A percentile compares a stretch with the other conserved stretches of the same genome.
phyloP scores from a whole-genome alignment of 2,329 filamentous ascomycete species.

The Curvularia sp. region DNA sequence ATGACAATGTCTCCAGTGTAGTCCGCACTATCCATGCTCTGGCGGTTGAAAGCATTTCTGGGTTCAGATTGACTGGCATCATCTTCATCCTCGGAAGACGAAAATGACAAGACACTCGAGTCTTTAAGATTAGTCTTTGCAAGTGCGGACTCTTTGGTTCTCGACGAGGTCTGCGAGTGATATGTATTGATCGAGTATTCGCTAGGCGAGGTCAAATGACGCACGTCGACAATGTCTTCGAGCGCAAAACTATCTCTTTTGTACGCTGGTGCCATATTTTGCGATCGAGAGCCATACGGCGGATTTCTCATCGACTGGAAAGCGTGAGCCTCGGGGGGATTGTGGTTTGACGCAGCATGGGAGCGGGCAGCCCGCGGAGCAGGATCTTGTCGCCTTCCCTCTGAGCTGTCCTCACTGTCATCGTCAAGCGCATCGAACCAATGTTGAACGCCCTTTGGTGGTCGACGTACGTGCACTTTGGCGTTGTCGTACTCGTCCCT shows the following conservation, averaged over 20 bases:
- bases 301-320: conserved; percentile 15
- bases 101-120: conserved; percentile 51
- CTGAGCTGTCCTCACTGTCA: conserved; percentile 46
- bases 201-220: conserved; percentile 41
- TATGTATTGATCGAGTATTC: conserved; percentile 40
- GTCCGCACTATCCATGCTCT: conserved; percentile 46
- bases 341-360: conserved; percentile 23
- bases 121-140: conserved; percentile 48
- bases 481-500: conserved; percentile 55
- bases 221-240: conserved; percentile 31
- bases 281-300: conserved; percentile 21
- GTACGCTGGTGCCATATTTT: conserved; percentile 21
- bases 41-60: conserved; percentile 34
- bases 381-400: conserved; percentile 25
- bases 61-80: conserved; percentile 28
- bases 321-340: conserved; percentile 30
- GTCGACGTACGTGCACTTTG: conserved; percentile 57
- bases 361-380: conserved; percentile 24
- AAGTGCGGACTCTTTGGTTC: conserved; percentile 45
- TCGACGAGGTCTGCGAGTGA: conserved; percentile 36
- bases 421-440: conserved; percentile 60
- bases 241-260: conserved; percentile 34
- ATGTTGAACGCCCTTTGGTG: conserved; percentile 58
- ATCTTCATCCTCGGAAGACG: conserved; percentile 50
- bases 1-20: conserved; percentile 48